Conservation (phyloP, 192 early-diverging fungal species). For the Lobosporangium transversale region DNA sequence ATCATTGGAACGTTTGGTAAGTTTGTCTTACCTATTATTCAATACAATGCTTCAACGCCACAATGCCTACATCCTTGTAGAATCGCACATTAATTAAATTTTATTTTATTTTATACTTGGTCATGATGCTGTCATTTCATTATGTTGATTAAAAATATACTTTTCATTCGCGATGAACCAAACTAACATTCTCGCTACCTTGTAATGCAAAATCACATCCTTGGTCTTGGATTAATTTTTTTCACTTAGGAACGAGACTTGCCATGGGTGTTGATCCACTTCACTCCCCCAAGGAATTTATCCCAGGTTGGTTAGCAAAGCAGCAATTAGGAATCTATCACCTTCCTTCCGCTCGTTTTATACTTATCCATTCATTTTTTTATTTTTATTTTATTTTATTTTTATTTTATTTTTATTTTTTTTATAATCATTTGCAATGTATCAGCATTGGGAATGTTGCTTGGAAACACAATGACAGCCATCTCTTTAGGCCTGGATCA, state of each 20-base stretch:
- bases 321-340: too few species aligned
- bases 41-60: too few species aligned
- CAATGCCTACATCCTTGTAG: background rate
- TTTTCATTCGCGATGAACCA: too few species aligned
- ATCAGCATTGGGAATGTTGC: slow-evolving; percentile 84
- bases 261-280: slow-evolving; percentile 78
- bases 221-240: too few species aligned
- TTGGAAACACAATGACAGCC: slow-evolving; percentile 82
- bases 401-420: background rate
- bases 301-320: slow-evolving; percentile 65
- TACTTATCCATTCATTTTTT: too few species aligned
- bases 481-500: slow-evolving; percentile 71
- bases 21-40: too few species aligned
- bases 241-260: slow-evolving; percentile 70
- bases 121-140: slow-evolving; percentile 1
- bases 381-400: background rate
- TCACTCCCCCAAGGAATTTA: slow-evolving; percentile 78
- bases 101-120: background rate
- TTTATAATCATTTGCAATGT: background rate
- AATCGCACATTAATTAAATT: background rate
- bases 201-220: too few species aligned
- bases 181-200: too few species aligned
- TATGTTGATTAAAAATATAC: too few species aligned
- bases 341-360: too few species aligned
- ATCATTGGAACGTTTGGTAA: slow-evolving; percentile 66